Evolutionary conservation across 2,329 filamentous ascomycete genomes (phyloP).

Genomic region (Claviceps fusiformis): DNA sequence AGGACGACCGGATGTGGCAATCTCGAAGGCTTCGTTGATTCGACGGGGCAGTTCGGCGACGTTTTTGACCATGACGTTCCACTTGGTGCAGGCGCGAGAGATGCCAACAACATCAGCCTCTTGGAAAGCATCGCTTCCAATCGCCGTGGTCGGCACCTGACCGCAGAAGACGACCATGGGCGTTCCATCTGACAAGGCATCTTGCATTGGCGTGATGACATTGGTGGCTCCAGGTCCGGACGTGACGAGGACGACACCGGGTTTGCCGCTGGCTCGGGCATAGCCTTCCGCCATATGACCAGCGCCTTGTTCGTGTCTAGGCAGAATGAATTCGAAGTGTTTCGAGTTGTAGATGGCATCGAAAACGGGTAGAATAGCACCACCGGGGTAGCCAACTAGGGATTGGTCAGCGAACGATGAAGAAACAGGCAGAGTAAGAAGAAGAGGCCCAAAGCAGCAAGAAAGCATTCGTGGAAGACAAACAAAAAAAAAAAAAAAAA

Average conservation of each 20-base stretch:
- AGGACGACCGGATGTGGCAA: conserved; percentile 84
- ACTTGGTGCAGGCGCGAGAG: conserved; percentile 90
- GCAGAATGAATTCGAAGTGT: conserved; percentile 92
- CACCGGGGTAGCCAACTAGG: conserved; percentile 76
- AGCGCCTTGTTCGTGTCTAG: conserved; percentile 91
- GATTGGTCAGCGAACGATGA: no score
- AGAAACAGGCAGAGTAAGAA: no score
- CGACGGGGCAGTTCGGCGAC: conserved; percentile 82
- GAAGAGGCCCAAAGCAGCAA: no score
- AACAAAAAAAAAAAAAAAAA: no score
- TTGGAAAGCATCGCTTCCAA: conserved; percentile 94
- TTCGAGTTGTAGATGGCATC: conserved; percentile 98
- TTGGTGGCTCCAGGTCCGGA: conserved; percentile 96
- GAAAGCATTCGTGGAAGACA: no score
- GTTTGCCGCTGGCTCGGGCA: conserved; percentile 82
- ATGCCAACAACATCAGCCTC: conserved; percentile 93
- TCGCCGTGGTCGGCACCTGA: conserved; percentile 79
- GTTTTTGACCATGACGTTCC: conserved; percentile 98
- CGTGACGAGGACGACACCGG: conserved; percentile 91
- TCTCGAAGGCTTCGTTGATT: conserved; percentile 97
- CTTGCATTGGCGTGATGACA: conserved; percentile 90
- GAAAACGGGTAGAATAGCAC: conserved; percentile 93
- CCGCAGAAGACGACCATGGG: conserved; percentile 93
- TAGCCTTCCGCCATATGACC: conserved; percentile 99
- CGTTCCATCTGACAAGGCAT: conserved; percentile 88